Evolutionary conservation across 2,329 filamentous ascomycete species (phyloP).

Genomic region (Thielaviopsis populi): DNA sequence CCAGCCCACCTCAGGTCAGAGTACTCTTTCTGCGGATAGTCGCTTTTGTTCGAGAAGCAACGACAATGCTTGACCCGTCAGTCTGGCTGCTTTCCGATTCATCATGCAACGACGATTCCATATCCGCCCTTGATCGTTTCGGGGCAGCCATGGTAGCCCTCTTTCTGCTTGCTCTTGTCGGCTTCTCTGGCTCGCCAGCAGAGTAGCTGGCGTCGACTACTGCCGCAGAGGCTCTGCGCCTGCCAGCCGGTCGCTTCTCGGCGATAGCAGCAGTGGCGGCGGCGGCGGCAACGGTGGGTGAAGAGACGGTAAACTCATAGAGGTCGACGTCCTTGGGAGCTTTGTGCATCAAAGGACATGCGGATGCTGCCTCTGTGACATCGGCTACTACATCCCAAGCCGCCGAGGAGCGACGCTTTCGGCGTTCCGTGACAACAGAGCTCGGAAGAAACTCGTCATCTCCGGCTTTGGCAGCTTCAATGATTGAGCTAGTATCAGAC

Average conservation of each 20-base stretch:
- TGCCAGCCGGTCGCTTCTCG: constrained; percentile 19
- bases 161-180: constrained; percentile 5
- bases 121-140: constrained; percentile 14
- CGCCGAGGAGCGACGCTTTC: constrained; percentile 28
- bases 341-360: background rate
- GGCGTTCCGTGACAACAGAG: constrained; percentile 27
- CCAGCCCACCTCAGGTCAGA: constrained; percentile 6
- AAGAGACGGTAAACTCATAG: constrained; percentile 40
- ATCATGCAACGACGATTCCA: constrained; percentile 15
- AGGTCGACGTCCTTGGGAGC: constrained; percentile 27
- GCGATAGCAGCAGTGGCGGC: constrained; percentile 13
- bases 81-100: constrained; percentile 19
- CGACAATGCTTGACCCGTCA: background rate
- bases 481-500: background rate
- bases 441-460: constrained; percentile 21
- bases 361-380: background rate
- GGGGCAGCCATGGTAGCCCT: constrained; percentile 14
- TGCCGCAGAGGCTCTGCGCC: constrained; percentile 13
- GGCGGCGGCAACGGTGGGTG: constrained; percentile 23
- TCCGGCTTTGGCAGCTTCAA: background rate
- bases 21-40: constrained; percentile 16
- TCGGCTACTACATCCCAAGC: constrained; percentile 10
- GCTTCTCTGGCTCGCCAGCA: constrained; percentile 6
- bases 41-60: constrained; percentile 9
- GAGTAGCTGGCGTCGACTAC: background rate